Conservation (phyloP, 768 basidiomycete species). For the Arthromyces matolae region DNA sequence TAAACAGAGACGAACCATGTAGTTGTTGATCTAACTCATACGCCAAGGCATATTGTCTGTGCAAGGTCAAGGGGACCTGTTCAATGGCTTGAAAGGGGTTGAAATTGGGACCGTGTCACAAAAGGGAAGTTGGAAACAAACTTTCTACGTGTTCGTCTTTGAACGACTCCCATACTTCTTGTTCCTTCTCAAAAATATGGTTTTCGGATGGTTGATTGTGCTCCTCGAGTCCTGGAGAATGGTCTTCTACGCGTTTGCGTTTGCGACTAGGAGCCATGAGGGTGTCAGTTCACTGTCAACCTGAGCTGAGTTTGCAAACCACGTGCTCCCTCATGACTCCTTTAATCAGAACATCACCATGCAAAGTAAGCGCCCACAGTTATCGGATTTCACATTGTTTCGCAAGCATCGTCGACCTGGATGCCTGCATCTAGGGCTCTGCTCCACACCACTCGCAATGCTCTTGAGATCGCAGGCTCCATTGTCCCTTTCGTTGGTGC, state of each 20-base stretch:
- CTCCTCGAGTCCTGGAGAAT: conserved; percentile 29
- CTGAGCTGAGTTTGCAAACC: background rate
- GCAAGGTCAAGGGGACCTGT: conserved; percentile 71
- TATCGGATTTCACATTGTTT: conserved; percentile 7
- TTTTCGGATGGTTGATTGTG: conserved; percentile 18
- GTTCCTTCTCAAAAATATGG: conserved; percentile 45
- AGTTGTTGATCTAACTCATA: conserved; percentile 70
- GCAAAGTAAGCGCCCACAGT: conserved; percentile 5
- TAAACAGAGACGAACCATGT: conserved; percentile 38
- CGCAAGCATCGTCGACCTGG: background rate
- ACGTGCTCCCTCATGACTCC: conserved; percentile 3
- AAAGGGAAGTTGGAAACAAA: conserved; percentile 22
- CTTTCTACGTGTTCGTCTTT: conserved; percentile 81
- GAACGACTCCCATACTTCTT: conserved; percentile 69
- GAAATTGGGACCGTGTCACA: background rate
- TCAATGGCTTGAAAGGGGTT: conserved; percentile 73
- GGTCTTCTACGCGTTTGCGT: conserved; percentile 45
- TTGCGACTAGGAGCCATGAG: conserved; percentile 34
- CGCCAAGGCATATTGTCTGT: conserved; percentile 66
- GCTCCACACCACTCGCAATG: conserved; percentile 3
- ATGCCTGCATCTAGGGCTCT: background rate
- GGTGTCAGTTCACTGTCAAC: background rate
- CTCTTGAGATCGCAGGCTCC: conserved; percentile 41
- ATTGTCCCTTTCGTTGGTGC: conserved; percentile 43
- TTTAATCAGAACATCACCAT: background rate